Evolutionary conservation across 257 asterid species (phyloP).

Genomic region (Solanum pinnatisectum): DNA sequence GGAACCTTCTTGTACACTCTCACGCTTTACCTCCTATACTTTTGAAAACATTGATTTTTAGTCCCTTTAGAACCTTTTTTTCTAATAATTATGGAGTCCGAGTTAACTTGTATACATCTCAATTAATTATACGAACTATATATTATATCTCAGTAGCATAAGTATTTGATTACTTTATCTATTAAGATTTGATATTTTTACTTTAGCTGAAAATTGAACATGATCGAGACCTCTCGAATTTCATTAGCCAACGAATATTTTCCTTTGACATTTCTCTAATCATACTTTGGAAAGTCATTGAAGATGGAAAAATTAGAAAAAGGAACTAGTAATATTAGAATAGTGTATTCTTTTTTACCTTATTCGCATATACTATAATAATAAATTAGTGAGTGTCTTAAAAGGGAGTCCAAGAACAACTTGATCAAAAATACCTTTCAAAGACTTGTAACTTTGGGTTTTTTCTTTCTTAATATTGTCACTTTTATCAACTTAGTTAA

Average conservation of each 20-base stretch:
- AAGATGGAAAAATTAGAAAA: not conserved
- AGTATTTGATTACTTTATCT: not conserved
- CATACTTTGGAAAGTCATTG: not conserved
- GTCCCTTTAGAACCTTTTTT: not conserved
- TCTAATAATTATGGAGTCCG: not conserved
- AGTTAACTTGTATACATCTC: rapidly evolving
- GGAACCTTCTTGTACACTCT: not conserved
- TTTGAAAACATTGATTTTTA: not conserved
- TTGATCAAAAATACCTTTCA: not conserved
- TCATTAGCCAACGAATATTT: not conserved
- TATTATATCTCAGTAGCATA: not conserved
- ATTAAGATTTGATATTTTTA: not conserved
- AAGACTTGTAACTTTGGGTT: not conserved
- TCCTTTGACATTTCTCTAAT: not conserved
- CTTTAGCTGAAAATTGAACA: not conserved
- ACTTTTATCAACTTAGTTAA: not conserved
- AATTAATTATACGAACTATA: not conserved
- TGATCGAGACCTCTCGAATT: not conserved
- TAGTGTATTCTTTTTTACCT: not conserved
- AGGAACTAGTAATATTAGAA: not conserved
- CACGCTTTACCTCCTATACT: not conserved
- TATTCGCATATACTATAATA: not conserved
- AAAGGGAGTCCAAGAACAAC: not conserved
- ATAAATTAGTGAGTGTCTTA: not conserved
- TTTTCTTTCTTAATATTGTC: not conserved